Evolutionary conservation across 2,329 filamentous ascomycete genomes (phyloP).

Genomic region (Nannizzia gypsea): DNA sequence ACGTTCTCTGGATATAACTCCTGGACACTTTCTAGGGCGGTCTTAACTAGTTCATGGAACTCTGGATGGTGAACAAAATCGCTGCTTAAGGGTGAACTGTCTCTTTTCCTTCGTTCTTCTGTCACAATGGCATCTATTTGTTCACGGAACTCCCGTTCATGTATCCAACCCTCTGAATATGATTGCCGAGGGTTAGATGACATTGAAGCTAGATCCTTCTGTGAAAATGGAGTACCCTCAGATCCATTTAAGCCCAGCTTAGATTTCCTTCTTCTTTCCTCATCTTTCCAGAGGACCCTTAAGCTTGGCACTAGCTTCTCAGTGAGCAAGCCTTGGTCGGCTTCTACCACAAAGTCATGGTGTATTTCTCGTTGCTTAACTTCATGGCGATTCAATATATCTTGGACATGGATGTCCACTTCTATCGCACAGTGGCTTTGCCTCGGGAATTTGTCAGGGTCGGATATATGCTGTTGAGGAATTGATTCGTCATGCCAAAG

Average conservation of each 20-base stretch:
- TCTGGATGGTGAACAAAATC: slow-evolving; percentile 48
- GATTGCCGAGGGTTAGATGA: slow-evolving; percentile 67
- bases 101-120: slow-evolving; percentile 47
- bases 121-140: slow-evolving; percentile 52
- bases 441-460: slow-evolving; percentile 55
- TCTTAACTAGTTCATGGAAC: slow-evolving; percentile 53
- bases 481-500: slow-evolving; percentile 73
- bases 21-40: slow-evolving; percentile 69
- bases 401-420: slow-evolving; percentile 75
- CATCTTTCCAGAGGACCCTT: slow-evolving; percentile 85
- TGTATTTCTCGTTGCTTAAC: slow-evolving; percentile 68
- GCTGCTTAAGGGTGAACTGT: slow-evolving; percentile 41
- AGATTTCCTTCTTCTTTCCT: slow-evolving; percentile 64
- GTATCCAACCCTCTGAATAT: slow-evolving; percentile 73
- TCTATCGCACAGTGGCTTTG: slow-evolving; percentile 83
- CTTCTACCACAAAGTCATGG: slow-evolving; percentile 70
- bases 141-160: slow-evolving; percentile 70
- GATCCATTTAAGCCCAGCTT: slow-evolving; percentile 54
- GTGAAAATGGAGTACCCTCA: slow-evolving; percentile 63
- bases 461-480: slow-evolving; percentile 44
- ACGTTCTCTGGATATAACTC: slow-evolving; percentile 69
- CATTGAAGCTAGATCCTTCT: slow-evolving; percentile 76
- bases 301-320: slow-evolving; percentile 87
- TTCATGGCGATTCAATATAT: slow-evolving; percentile 72
- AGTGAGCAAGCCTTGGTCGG: slow-evolving; percentile 50